These are phyloP conservation scores for Cavenderia fasciculata DNA, from an alignment of 78 protist genomes.

Conservation along the genomic window DNA sequence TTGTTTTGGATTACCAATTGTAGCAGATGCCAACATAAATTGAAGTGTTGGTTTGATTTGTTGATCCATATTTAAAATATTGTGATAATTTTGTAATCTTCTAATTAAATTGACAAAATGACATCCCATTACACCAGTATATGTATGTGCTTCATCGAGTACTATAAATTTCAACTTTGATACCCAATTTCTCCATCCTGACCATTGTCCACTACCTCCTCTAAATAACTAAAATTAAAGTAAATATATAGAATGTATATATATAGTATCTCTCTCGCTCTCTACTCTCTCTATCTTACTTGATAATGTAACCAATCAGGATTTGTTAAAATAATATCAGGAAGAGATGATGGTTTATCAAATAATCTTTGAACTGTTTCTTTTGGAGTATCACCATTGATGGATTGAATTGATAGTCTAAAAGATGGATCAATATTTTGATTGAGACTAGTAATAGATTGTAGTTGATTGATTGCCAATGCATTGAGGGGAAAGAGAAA, in stretches of 20 bases:
- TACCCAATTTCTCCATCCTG: slow-evolving; percentile 42
- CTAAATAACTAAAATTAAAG: too few relatives aligned
- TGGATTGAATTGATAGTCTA: slow-evolving; percentile 17
- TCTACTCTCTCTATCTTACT: too few relatives aligned
- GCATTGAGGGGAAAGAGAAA: slow-evolving; percentile 84
- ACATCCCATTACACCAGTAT: slow-evolving; percentile 79
- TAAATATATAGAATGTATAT: too few relatives aligned
- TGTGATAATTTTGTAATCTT: slow-evolving; percentile 48
- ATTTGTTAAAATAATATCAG: slow-evolving; percentile 65
- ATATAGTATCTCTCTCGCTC: too few relatives aligned
- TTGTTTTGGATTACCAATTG: slow-evolving; percentile 70
- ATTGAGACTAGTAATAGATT: slow-evolving; percentile 35
- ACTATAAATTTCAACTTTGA: slow-evolving; percentile 35
- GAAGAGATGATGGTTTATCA: background rate
- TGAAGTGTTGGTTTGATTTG: slow-evolving; percentile 49
- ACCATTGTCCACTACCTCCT: background rate
- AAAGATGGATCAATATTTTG: background rate
- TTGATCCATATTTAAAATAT: background rate
- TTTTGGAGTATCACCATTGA: slow-evolving; percentile 25
- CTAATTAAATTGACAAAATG: slow-evolving; percentile 71
- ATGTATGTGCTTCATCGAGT: slow-evolving; percentile 79
- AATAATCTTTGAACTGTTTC: background rate
- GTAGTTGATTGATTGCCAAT: slow-evolving; percentile 69
- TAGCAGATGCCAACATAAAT: slow-evolving; percentile 79
- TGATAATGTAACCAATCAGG: slow-evolving; percentile 81